Conservation (phyloP, 2,329 filamentous ascomycete species). For the Alternaria postmessia region DNA sequence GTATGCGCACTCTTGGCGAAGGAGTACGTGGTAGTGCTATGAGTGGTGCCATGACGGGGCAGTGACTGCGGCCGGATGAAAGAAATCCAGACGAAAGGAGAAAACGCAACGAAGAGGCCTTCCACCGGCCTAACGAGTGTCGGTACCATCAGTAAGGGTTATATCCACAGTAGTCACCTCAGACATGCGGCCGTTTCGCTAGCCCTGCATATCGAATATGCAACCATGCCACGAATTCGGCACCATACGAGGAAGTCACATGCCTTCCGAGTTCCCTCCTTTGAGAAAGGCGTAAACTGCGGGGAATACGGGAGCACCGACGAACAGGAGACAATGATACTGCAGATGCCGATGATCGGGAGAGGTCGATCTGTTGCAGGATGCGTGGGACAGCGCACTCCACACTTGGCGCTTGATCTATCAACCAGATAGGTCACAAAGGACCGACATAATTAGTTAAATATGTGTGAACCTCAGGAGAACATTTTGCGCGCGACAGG, state of each 20-base stretch:
- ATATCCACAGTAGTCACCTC: conserved; percentile 25
- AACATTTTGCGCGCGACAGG: neutral
- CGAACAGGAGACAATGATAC: conserved; percentile 21
- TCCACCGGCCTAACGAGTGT: conserved; percentile 13
- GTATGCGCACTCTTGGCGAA: conserved; percentile 48
- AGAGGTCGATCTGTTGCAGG: conserved; percentile 22
- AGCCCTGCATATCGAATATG: conserved; percentile 36
- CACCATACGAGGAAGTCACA: conserved; percentile 7
- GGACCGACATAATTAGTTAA: neutral
- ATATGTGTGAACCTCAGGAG: neutral
- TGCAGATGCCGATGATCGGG: conserved; percentile 26
- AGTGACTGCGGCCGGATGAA: neutral
- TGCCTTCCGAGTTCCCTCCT: conserved; percentile 15
- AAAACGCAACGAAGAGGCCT: conserved; percentile 13
- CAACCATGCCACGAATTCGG: conserved; percentile 35
- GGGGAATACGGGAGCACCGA: conserved; percentile 28
- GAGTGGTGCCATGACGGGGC: conserved; percentile 29
- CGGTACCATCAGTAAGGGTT: conserved; percentile 22
- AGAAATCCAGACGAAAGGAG: neutral
- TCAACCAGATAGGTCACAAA: conserved; percentile 17
- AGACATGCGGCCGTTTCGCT: conserved; percentile 34
- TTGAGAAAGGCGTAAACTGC: conserved; percentile 24
- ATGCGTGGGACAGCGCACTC: conserved; percentile 41
- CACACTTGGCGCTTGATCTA: conserved; percentile 33
- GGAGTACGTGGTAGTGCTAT: conserved; percentile 43